Evolutionary conservation across 2,329 filamentous ascomycete genomes (phyloP).

Genomic region (Fusarium mangiferae): DNA sequence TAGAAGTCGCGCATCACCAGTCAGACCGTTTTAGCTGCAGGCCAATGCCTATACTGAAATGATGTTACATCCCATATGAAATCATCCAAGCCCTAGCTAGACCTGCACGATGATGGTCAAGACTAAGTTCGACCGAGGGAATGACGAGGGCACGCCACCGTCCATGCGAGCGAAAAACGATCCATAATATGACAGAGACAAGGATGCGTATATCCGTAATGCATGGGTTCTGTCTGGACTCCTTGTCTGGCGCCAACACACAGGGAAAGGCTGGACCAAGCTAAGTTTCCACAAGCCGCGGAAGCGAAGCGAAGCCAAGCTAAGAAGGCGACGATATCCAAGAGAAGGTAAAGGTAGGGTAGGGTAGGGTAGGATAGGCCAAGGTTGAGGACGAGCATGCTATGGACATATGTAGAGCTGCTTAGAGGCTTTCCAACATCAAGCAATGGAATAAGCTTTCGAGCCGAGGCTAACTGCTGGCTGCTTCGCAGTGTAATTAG

Average conservation of each 20-base stretch:
- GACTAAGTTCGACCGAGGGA: constrained; percentile 2
- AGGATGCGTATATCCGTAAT: constrained; percentile 16
- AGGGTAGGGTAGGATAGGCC: too few species aligned
- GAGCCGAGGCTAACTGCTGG: background rate
- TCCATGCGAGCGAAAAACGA: background rate
- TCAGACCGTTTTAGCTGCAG: background rate
- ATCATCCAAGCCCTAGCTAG: background rate
- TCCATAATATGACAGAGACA: background rate
- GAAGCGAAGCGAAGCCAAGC: background rate
- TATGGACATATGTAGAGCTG: background rate
- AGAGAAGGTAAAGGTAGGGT: too few species aligned
- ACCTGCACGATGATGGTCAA: constrained; percentile 18
- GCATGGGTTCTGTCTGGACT: background rate
- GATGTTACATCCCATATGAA: background rate
- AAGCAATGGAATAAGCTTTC: background rate
- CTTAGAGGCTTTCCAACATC: background rate
- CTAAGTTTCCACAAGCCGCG: constrained; percentile 1
- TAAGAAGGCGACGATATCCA: background rate
- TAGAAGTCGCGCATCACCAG: background rate
- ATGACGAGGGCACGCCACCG: background rate
- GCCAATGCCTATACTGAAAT: background rate
- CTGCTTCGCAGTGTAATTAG: background rate
- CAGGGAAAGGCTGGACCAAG: constrained; percentile 5
- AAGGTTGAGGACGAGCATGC: background rate
- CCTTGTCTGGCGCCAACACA: background rate